Conservation (phyloP, 176 grass and related monocot species). For the Carex scoparia region DNA sequence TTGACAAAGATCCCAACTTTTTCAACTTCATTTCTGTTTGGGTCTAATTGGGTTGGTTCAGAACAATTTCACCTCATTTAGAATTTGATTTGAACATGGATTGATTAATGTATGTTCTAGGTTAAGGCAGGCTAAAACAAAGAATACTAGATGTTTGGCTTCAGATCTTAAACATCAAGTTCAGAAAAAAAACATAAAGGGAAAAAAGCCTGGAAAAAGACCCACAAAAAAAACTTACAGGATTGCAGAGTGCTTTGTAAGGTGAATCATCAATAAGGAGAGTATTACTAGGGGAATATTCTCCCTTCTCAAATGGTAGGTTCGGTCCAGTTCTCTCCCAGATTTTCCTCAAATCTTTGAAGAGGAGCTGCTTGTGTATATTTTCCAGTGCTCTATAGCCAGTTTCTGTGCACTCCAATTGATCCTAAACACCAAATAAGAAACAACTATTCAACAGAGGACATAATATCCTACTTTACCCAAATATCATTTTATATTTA, state of each 20-base stretch:
- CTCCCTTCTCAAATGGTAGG: conserved; percentile 20
- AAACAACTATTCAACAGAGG: not conserved
- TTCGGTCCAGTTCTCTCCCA: conserved; percentile 11
- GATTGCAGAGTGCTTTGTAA: conserved; percentile 27
- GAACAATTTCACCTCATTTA: not conserved
- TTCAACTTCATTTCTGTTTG: not conserved
- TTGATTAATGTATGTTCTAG: not conserved
- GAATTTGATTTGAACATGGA: not conserved
- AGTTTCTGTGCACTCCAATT: conserved; percentile 17
- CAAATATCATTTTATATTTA: not conserved
- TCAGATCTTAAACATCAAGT: not conserved
- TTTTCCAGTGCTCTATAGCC: conserved; percentile 18
- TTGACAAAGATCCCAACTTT: not conserved
- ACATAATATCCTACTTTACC: not conserved
- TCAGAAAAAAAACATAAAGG: not conserved
- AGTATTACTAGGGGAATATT: conserved; percentile 18
- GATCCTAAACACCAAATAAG: conserved; percentile 13
- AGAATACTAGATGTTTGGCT: not conserved
- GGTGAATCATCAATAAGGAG: conserved; percentile 26
- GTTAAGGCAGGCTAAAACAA: not conserved
- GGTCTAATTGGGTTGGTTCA: not conserved
- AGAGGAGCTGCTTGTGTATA: conserved; percentile 17
- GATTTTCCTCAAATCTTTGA: conserved; percentile 23
- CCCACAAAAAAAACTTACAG: not conserved
- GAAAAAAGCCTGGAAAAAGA: not conserved